Evolutionary conservation across 1,139 yeast species (phyloP).

Genomic region (Taiozyma onychis): DNA sequence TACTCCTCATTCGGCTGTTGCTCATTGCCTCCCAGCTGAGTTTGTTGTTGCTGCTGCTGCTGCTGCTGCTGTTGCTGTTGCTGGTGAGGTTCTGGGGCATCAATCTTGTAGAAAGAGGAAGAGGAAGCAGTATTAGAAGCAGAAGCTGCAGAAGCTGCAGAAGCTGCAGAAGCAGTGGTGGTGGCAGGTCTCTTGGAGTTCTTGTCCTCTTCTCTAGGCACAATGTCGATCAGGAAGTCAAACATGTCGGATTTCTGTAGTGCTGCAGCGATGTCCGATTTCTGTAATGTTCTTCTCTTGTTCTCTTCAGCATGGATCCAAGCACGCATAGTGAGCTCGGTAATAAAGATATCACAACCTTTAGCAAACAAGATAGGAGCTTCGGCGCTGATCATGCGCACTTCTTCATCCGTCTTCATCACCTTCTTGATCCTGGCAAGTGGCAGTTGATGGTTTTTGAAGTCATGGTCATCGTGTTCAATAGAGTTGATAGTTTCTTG

Average conservation of each 20-base stretch:
- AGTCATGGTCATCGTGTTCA: conserved; percentile 86
- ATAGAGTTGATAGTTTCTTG: conserved; percentile 89
- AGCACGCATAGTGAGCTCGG: conserved; percentile 96
- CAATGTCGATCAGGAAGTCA: conserved; percentile 92
- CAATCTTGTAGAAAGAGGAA: conserved; percentile 6
- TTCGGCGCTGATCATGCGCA: conserved; percentile 95
- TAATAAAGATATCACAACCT: conserved; percentile 94
- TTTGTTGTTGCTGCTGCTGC: background rate
- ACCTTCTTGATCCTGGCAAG: conserved; percentile 87
- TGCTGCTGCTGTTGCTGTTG: background rate
- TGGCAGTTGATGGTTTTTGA: conserved; percentile 90
- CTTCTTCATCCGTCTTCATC: conserved; percentile 97
- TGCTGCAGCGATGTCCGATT: conserved; percentile 93
- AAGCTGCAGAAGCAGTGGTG: background rate
- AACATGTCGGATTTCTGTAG: conserved; percentile 94
- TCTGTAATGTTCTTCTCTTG: conserved; percentile 88
- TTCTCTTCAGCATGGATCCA: conserved; percentile 98
- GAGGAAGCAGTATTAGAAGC: background rate
- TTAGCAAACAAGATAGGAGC: conserved; percentile 96
- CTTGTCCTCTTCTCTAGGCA: conserved; percentile 71
- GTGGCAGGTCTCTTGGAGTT: conserved; percentile 1
- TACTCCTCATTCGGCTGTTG: background rate
- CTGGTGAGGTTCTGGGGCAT: conserved; percentile 3
- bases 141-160: conserved; percentile 1
- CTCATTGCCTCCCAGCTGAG: background rate